Evolutionary conservation across 75 land plant genomes (phyloP).

Genomic region (Adiantum capillusveneris): DNA sequence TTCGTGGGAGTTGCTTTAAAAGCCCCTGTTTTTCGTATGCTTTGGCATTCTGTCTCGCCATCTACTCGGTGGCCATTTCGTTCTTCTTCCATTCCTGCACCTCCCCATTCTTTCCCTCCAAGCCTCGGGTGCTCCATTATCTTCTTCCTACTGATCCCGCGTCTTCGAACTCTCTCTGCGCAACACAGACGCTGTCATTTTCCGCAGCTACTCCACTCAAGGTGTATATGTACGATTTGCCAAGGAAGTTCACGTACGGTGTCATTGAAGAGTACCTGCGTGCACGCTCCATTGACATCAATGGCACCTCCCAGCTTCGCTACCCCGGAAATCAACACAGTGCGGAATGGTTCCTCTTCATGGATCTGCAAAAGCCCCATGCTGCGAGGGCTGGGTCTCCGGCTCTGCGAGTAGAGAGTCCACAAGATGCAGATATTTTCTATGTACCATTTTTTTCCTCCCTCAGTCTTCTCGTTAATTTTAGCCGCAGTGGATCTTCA

Average conservation of each 20-base stretch:
- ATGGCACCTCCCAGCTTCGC: background rate
- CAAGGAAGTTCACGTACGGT: constrained; percentile 61
- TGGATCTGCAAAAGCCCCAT: constrained; percentile 30
- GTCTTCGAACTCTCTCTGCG: background rate
- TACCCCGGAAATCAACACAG: constrained; percentile 89
- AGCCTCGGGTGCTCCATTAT: constrained; percentile 1
- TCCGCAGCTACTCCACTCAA: constrained; percentile 14
- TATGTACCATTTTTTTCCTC: constrained; percentile 93
- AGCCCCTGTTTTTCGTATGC: background rate
- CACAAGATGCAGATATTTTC: constrained; percentile 67
- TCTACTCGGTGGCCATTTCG: background rate
- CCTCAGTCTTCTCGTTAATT: constrained; percentile 54
- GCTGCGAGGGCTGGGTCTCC: constrained; percentile 13
- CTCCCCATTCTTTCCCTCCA: background rate
- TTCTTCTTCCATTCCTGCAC: constrained; percentile 11
- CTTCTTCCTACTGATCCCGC: constrained; percentile 1
- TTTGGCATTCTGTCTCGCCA: constrained; percentile 1
- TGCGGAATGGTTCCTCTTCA: constrained; percentile 73
- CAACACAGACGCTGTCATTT: background rate
- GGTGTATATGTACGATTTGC: constrained; percentile 70
- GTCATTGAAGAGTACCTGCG: constrained; percentile 51
- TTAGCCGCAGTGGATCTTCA: background rate
- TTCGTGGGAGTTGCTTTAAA: no score
- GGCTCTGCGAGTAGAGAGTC: constrained; percentile 35
- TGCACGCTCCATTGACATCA: constrained; percentile 18